Evolutionary conservation across 441 rosid species (phyloP).

Genomic region (Omphalea diandra): DNA sequence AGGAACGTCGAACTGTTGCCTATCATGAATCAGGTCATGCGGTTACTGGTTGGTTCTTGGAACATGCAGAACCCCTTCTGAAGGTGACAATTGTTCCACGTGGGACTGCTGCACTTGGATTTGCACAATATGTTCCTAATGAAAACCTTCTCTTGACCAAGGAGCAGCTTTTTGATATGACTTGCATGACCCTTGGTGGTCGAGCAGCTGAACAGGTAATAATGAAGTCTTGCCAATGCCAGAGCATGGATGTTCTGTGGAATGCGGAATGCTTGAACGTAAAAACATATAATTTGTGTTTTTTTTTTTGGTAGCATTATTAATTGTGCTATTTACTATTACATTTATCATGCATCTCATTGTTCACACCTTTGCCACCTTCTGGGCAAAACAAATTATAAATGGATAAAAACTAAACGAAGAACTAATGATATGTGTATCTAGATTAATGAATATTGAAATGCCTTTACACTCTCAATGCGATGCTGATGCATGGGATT

Average conservation of each 20-base stretch:
- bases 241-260: too few species aligned
- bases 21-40: conserved; percentile 79
- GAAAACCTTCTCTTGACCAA: conserved; percentile 63
- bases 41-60: conserved; percentile 66
- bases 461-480: too few species aligned
- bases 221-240: not conserved
- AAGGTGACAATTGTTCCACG: conserved; percentile 70
- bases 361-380: not conserved
- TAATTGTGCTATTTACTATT: not conserved
- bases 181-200: conserved; percentile 69
- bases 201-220: conserved; percentile 55
- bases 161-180: conserved; percentile 62
- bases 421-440: not conserved
- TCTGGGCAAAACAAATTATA: not conserved
- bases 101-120: conserved; percentile 64
- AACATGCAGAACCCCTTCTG: conserved; percentile 61
- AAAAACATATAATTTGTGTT: not conserved
- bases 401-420: not conserved
- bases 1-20: conserved; percentile 51
- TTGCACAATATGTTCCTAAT: conserved; percentile 66
- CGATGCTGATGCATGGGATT: not conserved
- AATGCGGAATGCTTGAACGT: not conserved
- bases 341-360: not conserved
- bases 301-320: not conserved
- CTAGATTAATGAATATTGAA: not conserved